These are phyloP conservation scores for Ceratocystis albifundus DNA, from an alignment of 2,329 filamentous ascomycete genomes.

Conservation along the genomic window DNA sequence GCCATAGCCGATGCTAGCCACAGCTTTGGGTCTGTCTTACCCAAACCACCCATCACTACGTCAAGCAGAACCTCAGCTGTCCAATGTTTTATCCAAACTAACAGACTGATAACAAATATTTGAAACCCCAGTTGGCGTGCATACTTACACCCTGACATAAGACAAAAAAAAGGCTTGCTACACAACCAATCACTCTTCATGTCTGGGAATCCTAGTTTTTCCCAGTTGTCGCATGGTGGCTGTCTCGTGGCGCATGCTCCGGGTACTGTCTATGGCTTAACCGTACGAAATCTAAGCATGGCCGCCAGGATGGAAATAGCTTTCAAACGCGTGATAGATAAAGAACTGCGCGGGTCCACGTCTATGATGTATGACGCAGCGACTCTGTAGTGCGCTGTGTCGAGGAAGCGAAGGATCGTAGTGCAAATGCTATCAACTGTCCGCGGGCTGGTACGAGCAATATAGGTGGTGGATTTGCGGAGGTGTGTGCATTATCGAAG, in stretches of 20 bases:
- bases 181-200: background rate
- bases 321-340: background rate
- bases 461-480: background rate
- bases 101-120: background rate
- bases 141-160: too few species aligned
- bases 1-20: background rate
- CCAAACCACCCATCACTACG: background rate
- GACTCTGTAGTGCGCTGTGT: constrained; percentile 46
- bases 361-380: constrained; percentile 37
- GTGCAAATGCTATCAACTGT: constrained; percentile 49
- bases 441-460: constrained; percentile 43
- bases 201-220: background rate
- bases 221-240: background rate
- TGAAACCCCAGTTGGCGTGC: too few species aligned
- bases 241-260: background rate
- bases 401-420: constrained; percentile 44
- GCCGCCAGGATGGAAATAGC: background rate
- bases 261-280: background rate
- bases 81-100: background rate
- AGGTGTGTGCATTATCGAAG: background rate
- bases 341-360: background rate
- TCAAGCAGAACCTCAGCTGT: background rate
- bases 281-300: background rate
- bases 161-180: background rate
- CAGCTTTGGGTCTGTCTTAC: background rate